Conservation (phyloP, 2,329 filamentous ascomycete species). For the Cladosporium austrohemisphaericum region DNA sequence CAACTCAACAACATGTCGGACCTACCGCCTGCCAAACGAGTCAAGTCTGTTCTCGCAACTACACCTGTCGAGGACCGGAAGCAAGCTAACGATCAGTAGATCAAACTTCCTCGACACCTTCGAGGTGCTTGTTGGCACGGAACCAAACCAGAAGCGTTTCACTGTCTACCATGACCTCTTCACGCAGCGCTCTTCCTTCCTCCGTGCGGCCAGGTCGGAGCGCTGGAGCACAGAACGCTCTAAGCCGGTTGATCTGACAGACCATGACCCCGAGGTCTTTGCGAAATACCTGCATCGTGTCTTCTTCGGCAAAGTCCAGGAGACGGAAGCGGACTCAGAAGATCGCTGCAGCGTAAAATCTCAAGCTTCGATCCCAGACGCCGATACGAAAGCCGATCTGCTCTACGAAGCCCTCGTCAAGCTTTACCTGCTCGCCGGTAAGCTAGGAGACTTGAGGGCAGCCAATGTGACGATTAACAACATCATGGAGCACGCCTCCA, state of each 20-base stretch:
- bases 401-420: too few species aligned
- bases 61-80: too few species aligned
- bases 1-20: too few species aligned
- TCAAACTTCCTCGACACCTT: background rate
- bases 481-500: background rate
- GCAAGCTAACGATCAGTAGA: too few species aligned
- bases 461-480: slow-evolving; percentile 7
- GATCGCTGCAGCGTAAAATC: too few species aligned
- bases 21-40: too few species aligned
- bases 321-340: too few species aligned
- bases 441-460: background rate
- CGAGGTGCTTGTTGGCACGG: background rate
- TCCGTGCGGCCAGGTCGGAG: background rate
- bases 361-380: too few species aligned
- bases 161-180: background rate
- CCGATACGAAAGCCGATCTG: too few species aligned
- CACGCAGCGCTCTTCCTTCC: background rate
- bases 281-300: background rate
- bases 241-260: background rate
- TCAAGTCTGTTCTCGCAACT: too few species aligned
- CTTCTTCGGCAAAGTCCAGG: background rate
- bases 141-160: background rate
- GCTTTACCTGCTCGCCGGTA: slow-evolving; percentile 11
- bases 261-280: background rate
- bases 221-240: background rate